Conservation (phyloP, 2,329 filamentous ascomycete genomes). For the Epichloe sibirici region DNA sequence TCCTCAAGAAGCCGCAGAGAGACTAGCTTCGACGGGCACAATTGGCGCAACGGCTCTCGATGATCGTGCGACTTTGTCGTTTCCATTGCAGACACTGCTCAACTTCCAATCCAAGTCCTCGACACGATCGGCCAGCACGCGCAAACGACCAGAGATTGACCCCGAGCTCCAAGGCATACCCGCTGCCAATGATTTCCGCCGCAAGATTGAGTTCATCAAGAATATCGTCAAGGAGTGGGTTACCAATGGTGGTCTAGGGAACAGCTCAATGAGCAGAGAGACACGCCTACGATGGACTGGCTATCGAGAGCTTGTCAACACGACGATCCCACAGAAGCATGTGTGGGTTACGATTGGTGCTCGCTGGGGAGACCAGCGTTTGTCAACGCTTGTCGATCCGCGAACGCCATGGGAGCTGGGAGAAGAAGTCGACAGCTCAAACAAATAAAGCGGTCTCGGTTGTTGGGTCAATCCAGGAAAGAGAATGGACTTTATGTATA, state of each 20-base stretch:
- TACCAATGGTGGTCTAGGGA: conserved; percentile 55
- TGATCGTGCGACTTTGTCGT: conserved; percentile 58
- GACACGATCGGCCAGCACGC: conserved; percentile 32
- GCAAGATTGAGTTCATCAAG: conserved; percentile 63
- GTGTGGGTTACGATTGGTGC: conserved; percentile 60
- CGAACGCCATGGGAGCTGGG: conserved; percentile 40
- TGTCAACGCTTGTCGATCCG: conserved; percentile 44
- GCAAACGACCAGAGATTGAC: conserved; percentile 48
- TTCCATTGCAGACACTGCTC: conserved; percentile 60
- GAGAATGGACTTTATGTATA: neutral
- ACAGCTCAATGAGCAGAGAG: conserved; percentile 45
- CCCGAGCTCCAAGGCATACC: conserved; percentile 52
- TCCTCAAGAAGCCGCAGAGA: conserved; percentile 54
- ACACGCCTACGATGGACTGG: conserved; percentile 46
- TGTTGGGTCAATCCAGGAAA: neutral
- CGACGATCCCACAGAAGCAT: conserved; percentile 44
- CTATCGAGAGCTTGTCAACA: conserved; percentile 39
- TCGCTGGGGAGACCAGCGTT: conserved; percentile 43
- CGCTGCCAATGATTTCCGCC: conserved; percentile 58
- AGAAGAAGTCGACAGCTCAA: conserved; percentile 29
- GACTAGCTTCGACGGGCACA: conserved; percentile 51
- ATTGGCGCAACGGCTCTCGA: conserved; percentile 59
- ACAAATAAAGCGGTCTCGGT: conserved; percentile 11
- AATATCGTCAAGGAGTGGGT: conserved; percentile 61
- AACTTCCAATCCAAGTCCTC: conserved; percentile 47